Base-by-base conservation (phyloP, 495 filamentous ascomycete genomes). In the Tuber magnatum region DNA sequence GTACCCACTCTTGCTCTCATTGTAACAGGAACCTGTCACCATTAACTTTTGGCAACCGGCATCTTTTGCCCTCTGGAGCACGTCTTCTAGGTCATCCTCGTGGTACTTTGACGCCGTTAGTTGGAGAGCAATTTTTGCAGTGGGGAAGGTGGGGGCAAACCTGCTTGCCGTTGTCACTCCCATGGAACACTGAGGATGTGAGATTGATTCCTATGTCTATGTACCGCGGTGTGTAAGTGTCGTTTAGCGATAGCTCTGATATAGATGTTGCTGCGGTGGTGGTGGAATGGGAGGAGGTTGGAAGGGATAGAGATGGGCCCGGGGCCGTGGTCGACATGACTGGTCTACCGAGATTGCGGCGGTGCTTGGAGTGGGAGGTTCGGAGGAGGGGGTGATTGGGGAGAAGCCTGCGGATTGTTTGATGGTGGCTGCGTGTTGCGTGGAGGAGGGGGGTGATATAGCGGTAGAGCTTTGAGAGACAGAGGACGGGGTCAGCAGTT, bases 11-110 rank as follows among this genome's bases (percentile, higher is more conserved):
- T 87, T 83, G 1, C 92, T 94, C 80, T 94, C 92, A 65, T 88
- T 86, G 61, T 98, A 87, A 80, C 94, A 91, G 0, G 92, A 94
- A n/a, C 95, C 95, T 2, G 95, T 99, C 14, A 97, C 89, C 86
- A 99, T 94, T 77, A 98, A 89, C 78, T 97, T 97, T 44, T 86
- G 83, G 81, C 93, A 97, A 43, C 95, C 96, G 1, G 89, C 89
- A 71, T 91, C 88, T 32, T 86, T 81, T 7, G 93, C 94, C 70
- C 95, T 88, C 75, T 90, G 86, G 6, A 99, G 83, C 18, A 98
- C 92, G 71, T 89, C 89, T 9, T 87, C 83, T 8, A 97, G 86
- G 82, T 99, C 95, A 78, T 91, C 87, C 28, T 91, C 90, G 81
- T 99, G 95, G 18, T 87, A 87, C 80, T 82, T 61, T 18, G 12